A percentile compares a stretch with the other conserved stretches of the same genome.
These are phyloP conservation scores for Viola odorata DNA, from an alignment of 345 rosid species.

Conservation along the genomic window DNA sequence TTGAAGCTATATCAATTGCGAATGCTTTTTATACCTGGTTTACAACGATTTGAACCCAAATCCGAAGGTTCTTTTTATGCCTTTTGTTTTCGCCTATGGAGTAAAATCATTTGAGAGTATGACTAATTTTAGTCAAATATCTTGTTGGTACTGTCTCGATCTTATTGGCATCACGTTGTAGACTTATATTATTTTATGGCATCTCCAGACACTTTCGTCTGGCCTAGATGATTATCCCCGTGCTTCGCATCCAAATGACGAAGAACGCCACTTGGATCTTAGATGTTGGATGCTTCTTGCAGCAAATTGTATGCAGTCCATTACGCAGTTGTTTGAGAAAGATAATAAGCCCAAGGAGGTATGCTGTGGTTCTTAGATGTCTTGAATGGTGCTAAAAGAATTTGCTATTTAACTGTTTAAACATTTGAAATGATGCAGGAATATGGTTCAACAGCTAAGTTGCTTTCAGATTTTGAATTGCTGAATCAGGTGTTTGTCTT, in stretches of 20 bases:
- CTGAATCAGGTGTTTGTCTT: constrained; percentile 75
- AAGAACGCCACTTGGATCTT: constrained; percentile 89
- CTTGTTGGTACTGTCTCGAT: neutral
- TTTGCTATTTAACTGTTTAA: constrained; percentile 12
- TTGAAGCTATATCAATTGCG: neutral
- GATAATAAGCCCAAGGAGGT: constrained; percentile 42
- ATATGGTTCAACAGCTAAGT: constrained; percentile 46
- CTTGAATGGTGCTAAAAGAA: constrained; percentile 1
- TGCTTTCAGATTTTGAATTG: constrained; percentile 70
- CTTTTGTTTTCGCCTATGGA: too few relatives aligned
- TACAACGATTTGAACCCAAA: too few relatives aligned
- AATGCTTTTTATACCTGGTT: neutral
- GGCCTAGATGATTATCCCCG: constrained; percentile 95
- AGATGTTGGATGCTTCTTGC: constrained; percentile 98
- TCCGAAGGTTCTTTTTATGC: too few relatives aligned
- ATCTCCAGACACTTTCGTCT: constrained; percentile 58
- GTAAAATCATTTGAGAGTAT: neutral
- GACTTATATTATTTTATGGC: constrained; percentile 21
- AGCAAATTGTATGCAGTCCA: constrained; percentile 76
- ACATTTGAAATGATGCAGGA: constrained; percentile 41
- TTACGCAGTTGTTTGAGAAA: constrained; percentile 41
- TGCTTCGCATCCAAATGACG: constrained; percentile 86
- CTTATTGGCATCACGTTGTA: neutral
- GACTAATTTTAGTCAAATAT: neutral
- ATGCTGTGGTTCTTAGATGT: constrained; percentile 1